Base-by-base conservation (phyloP, 176 grass and related monocot species). In the Cocos nucifera region DNA sequence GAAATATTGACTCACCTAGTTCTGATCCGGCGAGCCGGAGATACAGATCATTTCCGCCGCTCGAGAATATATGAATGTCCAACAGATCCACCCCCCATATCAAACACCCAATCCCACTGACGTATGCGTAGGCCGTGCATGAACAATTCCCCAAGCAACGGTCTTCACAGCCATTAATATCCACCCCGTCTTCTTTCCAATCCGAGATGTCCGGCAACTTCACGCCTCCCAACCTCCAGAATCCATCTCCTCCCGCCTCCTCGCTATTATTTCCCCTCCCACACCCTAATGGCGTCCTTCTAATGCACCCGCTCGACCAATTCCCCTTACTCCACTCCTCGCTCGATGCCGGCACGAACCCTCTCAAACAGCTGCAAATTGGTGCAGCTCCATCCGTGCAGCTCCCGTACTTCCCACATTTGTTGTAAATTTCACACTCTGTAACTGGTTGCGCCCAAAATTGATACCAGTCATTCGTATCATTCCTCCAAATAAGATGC, bases 341-440 rank as follows among this genome's bases (percentile, higher is more conserved):
- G 1, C 14, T 17, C 4, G 67, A 58, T 3, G 14, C 58, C 26
- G 0, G 16, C 5, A 16, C 52, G 63, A 84, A 89, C 0, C 77
- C 73, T n/a, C 39, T 18, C 53, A 75, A 61, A 54, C 85, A 89
- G 0, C 0, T 0, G 53, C 79, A 87, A 5, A 0, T 4, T 4
- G 0, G 5, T 6, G 1, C 8, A 0, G 27, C 6, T 14, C 1
- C 20, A 7, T 48, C 28, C 6, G 70, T 64, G 49, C 80, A 89
- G 19, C 80, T 1, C 73, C 85, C 77, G 67, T 67, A 78, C 53
- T 9, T 5, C 62, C 80, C 85, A 74, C 80, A 89, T 57, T 70
- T 3, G 23, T 77, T 51, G 51, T 22, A 67, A 0, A 83, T 57
- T 7, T 77, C 73, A 4, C 85, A 89, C 58, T 7, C 9, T 9